These are phyloP conservation scores for Abrus precatorius DNA, from an alignment of 306 rosid species.

Conservation along the genomic window DNA sequence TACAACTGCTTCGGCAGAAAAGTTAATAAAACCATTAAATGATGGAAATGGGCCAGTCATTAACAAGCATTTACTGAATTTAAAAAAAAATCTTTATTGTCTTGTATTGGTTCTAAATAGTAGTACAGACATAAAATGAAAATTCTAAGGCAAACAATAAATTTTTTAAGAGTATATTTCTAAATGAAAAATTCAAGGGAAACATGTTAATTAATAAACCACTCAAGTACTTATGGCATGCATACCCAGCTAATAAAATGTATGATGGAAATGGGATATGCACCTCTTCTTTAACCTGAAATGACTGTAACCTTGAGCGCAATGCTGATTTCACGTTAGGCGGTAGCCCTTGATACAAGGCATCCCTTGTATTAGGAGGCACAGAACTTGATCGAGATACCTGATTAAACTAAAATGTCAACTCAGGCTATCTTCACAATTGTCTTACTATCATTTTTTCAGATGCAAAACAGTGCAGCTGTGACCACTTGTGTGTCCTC, in stretches of 20 bases:
- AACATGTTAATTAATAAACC: background rate
- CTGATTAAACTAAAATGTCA: constrained; percentile 61
- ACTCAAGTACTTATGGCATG: constrained; percentile 12
- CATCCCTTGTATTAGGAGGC: constrained; percentile 96
- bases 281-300: constrained; percentile 97
- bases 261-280: constrained; percentile 21
- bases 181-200: constrained; percentile 17
- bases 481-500: constrained; percentile 19
- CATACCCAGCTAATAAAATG: constrained; percentile 32
- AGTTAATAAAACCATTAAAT: constrained; percentile 23
- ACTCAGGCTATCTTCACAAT: constrained; percentile 34
- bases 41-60: constrained; percentile 16
- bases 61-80: constrained; percentile 37
- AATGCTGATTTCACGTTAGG: constrained; percentile 86
- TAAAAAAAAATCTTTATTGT: background rate
- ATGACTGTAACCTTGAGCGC: constrained; percentile 78
- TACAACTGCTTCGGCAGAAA: constrained; percentile 26
- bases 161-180: constrained; percentile 16
- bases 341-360: constrained; percentile 94
- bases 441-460: constrained; percentile 18
- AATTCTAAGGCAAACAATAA: background rate
- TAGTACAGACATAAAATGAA: constrained; percentile 3
- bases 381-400: constrained; percentile 97
- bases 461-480: constrained; percentile 23
- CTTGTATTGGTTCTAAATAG: constrained; percentile 11